phyloP scores from a whole-genome alignment of 2,329 filamentous ascomycete species.

The Sordariomycetes sp. region DNA sequence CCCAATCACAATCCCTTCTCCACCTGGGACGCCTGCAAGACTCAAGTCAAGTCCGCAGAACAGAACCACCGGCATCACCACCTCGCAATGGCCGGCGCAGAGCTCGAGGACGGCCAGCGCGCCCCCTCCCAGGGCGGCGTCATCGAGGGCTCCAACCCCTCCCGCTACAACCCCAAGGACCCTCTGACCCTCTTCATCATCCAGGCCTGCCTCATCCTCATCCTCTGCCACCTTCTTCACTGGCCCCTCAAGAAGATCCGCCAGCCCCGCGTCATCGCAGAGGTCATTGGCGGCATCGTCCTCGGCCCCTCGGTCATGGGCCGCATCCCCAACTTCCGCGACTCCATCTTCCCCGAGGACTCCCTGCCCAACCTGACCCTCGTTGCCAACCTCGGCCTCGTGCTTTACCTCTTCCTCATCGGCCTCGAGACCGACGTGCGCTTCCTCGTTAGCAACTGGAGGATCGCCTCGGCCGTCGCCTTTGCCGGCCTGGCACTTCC shows the following conservation, averaged over 20 bases:
- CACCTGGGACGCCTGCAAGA: no score
- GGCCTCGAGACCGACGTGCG: slow-evolving; percentile 80
- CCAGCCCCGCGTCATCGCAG: slow-evolving; percentile 75
- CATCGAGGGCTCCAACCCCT: slow-evolving; percentile 61
- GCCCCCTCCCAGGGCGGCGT: slow-evolving; percentile 47
- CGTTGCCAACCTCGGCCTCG: slow-evolving; percentile 74
- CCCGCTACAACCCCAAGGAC: slow-evolving; percentile 58
- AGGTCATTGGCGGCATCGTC: slow-evolving; percentile 77
- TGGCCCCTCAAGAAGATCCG: slow-evolving; percentile 68
- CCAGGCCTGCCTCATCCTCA: slow-evolving; percentile 33
- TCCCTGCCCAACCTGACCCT: slow-evolving; percentile 70
- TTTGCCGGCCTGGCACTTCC: slow-evolving; percentile 72
- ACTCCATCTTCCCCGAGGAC: slow-evolving; percentile 64
- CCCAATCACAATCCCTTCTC: no score
- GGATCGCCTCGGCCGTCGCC: slow-evolving; percentile 66
- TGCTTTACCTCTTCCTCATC: slow-evolving; percentile 81
- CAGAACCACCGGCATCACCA: background rate
- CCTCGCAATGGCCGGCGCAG: background rate
- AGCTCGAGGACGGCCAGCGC: slow-evolving; percentile 5
- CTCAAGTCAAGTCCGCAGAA: no score
- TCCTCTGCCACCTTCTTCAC: slow-evolving; percentile 48
- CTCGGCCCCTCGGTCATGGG: slow-evolving; percentile 85
- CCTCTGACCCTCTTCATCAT: slow-evolving; percentile 72
- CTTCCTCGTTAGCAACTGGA: slow-evolving; percentile 72
- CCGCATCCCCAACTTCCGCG: slow-evolving; percentile 68